These are phyloP conservation scores for Laburnicola sp. DNA, from an alignment of 2,329 filamentous ascomycete genomes.

Conservation along the genomic window DNA sequence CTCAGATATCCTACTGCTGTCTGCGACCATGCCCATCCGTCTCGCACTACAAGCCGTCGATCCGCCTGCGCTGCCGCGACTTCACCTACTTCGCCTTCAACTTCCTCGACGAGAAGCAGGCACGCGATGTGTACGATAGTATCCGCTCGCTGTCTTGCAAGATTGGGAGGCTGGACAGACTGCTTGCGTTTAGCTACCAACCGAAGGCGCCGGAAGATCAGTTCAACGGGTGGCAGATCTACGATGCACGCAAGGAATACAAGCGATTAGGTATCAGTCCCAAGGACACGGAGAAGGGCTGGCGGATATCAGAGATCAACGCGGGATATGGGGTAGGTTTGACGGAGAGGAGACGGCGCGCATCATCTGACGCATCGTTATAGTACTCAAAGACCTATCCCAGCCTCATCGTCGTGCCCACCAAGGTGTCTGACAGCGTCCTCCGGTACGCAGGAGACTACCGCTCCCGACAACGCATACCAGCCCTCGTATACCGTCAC, in stretches of 20 bases:
- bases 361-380: conserved; percentile 18
- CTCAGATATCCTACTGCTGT: conserved; percentile 81
- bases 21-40: conserved; percentile 72
- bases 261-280: conserved; percentile 82
- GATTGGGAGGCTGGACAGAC: conserved; percentile 78
- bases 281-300: conserved; percentile 76
- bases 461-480: conserved; percentile 85
- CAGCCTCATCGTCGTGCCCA: conserved; percentile 78
- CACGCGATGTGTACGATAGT: conserved; percentile 83
- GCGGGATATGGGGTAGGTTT: conserved; percentile 68
- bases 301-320: conserved; percentile 91
- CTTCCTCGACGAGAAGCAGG: conserved; percentile 73
- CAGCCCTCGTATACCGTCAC: conserved; percentile 90
- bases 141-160: conserved; percentile 81
- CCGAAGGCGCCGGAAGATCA: conserved; percentile 72
- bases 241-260: conserved; percentile 85
- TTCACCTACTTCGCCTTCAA: conserved; percentile 94
- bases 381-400: conserved; percentile 92
- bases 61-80: conserved; percentile 87
- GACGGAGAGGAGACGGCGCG: background rate
- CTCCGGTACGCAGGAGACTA: conserved; percentile 91
- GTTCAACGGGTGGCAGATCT: conserved; percentile 79
- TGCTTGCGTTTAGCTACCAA: conserved; percentile 87
- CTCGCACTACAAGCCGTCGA: conserved; percentile 73
- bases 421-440: conserved; percentile 92